phyloP scores from a whole-genome alignment of 2,329 filamentous ascomycete genomes.

The Dactylellina cionopaga region DNA sequence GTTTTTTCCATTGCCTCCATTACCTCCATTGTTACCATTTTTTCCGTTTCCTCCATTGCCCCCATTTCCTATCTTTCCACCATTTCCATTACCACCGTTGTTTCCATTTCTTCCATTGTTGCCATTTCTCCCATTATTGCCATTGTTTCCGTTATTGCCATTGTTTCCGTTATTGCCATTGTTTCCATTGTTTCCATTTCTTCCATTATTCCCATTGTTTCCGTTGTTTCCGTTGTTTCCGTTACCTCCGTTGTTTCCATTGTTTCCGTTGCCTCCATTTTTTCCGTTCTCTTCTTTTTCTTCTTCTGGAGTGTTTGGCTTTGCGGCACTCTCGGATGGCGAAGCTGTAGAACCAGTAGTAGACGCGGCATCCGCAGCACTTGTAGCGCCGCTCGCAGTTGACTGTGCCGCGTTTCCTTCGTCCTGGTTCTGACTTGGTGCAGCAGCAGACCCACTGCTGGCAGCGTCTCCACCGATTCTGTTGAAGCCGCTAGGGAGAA shows the following conservation, averaged over 20 bases:
- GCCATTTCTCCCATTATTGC: not conserved
- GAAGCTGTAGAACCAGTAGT: too few relatives aligned
- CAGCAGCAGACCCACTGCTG: too few relatives aligned
- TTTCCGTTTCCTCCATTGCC: not conserved
- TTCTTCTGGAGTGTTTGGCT: not conserved
- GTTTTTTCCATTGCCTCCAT: not conserved
- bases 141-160: not conserved
- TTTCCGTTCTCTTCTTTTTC: not conserved
- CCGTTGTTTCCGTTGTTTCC: not conserved
- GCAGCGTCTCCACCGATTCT: not conserved
- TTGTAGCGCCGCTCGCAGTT: too few relatives aligned
- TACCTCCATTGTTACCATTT: not conserved
- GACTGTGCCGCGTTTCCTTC: too few relatives aligned
- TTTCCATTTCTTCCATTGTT: not conserved
- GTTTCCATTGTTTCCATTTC: not conserved
- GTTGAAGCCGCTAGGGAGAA: not conserved
- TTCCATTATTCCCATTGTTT: not conserved
- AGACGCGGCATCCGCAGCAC: too few relatives aligned
- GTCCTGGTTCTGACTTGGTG: too few relatives aligned
- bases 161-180: not conserved
- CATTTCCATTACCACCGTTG: not conserved
- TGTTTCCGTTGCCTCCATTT: constrained; percentile 1
- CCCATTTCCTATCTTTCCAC: not conserved
- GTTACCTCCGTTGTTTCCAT: not conserved
- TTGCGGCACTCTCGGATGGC: too few relatives aligned